Base-by-base conservation (phyloP, 148 eudicot species). In the Nepenthes gracilis region DNA sequence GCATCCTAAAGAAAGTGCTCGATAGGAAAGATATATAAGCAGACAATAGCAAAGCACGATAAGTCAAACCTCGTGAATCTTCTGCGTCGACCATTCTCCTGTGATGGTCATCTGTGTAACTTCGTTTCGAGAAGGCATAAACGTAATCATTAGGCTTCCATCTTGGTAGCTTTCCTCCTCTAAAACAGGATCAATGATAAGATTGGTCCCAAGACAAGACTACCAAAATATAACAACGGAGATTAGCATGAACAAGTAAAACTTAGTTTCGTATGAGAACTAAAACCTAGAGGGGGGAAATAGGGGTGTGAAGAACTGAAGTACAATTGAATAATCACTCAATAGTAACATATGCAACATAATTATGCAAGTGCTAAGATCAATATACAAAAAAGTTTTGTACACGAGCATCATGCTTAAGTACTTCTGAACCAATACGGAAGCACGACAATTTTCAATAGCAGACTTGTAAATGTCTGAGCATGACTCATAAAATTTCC, bases 81-180 rank as follows among this genome's bases (percentile, higher is more conserved):
- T 86, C 23, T 91, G 73, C 33, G 92, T 80, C 5, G 95, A 79
- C 99, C 97, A 94, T 68, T 89, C 92, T 66, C 99, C 99, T 1
- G 99, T 76, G 60, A 86, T 64, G 45, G 82, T 78, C 78, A 93
- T 68, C 59, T 93, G 99, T 45, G 95, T 93, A 33, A 93, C 89
- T 77, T 89, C 96, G 12, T 80, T 76, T 53, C 95, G 89, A 33
- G 84, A 82, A 61, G 99, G 85, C 92, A 89, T 86, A 64, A 82
- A 81, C 23, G 95, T 75, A 47, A 93, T 67, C 87, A 84, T 73
- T 38, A 89, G 70, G 72, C 92, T 80, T 55, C 97, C 99, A 72
- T 89, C 99, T 85, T 89, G 86, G 70, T 77, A 70, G 74, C 73
- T 80, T 75, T 90, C 91, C 75, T 94, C 99, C 70, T 86, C 99